Conservation (phyloP, 768 basidiomycete species). For the Russula foetens region DNA sequence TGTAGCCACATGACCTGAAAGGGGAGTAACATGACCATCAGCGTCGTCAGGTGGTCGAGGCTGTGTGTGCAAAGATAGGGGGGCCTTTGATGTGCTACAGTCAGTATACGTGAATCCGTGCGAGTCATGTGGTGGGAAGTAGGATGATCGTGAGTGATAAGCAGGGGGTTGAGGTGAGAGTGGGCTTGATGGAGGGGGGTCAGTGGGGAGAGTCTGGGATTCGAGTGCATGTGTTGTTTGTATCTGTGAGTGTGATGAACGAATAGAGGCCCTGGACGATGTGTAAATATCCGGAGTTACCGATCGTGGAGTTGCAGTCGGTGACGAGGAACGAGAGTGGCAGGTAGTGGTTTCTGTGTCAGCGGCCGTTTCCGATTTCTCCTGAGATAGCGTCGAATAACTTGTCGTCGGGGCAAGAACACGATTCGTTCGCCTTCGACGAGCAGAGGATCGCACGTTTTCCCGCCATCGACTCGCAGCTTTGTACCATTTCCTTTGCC, state of each 20-base stretch:
- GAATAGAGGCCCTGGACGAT: background rate
- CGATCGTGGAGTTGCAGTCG: background rate
- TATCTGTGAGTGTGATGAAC: background rate
- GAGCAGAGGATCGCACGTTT: slow-evolving; percentile 50
- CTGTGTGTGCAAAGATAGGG: background rate
- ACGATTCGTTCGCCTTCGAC: slow-evolving; percentile 40
- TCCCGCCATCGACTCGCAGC: slow-evolving; percentile 65
- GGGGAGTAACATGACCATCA: background rate
- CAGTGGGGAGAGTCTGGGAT: background rate
- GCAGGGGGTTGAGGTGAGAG: slow-evolving; percentile 13
- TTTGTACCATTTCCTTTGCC: slow-evolving; percentile 54
- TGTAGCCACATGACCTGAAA: slow-evolving; percentile 30
- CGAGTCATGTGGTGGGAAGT: background rate
- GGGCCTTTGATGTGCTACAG: slow-evolving; percentile 1
- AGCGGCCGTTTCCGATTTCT: background rate
- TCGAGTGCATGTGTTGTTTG: background rate
- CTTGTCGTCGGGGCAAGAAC: background rate
- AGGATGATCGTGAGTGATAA: slow-evolving; percentile 6
- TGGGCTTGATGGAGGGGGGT: background rate
- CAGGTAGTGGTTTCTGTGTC: background rate
- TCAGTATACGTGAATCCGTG: background rate
- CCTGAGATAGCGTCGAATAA: background rate
- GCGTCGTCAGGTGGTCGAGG: background rate
- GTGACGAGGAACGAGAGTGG: slow-evolving; percentile 3
- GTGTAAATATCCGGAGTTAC: background rate